Percentiles rank a stretch among this genome's conserved stretches.
Evolutionary conservation across 1,284 basidiomycete species (phyloP).

Genomic region (Exobasidium rhododendri): DNA sequence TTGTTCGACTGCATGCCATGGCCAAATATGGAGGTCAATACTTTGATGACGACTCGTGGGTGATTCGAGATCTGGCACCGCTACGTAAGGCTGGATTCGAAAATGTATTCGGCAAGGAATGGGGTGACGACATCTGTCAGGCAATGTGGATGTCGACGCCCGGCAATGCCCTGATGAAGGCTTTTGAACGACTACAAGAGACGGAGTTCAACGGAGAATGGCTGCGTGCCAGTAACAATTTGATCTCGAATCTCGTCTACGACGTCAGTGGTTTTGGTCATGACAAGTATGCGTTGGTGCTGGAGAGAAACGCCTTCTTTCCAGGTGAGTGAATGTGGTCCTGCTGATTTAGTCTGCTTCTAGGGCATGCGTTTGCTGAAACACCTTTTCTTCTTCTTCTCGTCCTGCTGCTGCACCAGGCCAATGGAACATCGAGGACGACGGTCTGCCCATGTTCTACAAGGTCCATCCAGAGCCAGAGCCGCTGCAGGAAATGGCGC

Average conservation of each 20-base stretch:
- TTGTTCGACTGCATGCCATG: slow-evolving; percentile 9
- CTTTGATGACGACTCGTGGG: slow-evolving; percentile 13
- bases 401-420: neutral
- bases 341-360: too few relatives aligned
- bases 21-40: slow-evolving; percentile 8
- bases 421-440: neutral
- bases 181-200: slow-evolving; percentile 11
- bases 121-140: slow-evolving; percentile 3
- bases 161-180: slow-evolving; percentile 2
- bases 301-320: slow-evolving; percentile 14
- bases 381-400: too few relatives aligned
- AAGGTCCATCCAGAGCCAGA: slow-evolving; percentile 10
- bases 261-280: neutral
- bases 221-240: slow-evolving; percentile 13
- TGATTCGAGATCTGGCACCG: slow-evolving; percentile 8
- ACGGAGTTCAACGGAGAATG: slow-evolving; percentile 11
- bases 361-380: too few relatives aligned
- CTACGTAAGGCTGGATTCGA: slow-evolving; percentile 11
- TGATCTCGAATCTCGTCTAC: slow-evolving; percentile 1
- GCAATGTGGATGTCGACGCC: slow-evolving; percentile 7
- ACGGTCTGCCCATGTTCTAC: slow-evolving; percentile 12
- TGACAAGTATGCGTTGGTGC: neutral
- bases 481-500: too few relatives aligned
- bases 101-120: slow-evolving; percentile 4
- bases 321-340: slow-evolving; percentile 8